Evolutionary conservation across 2,329 filamentous ascomycete genomes (phyloP), one percentile per base, ranked within the genome.

Genomic region (Decorospora gaudefroyi): DNA sequence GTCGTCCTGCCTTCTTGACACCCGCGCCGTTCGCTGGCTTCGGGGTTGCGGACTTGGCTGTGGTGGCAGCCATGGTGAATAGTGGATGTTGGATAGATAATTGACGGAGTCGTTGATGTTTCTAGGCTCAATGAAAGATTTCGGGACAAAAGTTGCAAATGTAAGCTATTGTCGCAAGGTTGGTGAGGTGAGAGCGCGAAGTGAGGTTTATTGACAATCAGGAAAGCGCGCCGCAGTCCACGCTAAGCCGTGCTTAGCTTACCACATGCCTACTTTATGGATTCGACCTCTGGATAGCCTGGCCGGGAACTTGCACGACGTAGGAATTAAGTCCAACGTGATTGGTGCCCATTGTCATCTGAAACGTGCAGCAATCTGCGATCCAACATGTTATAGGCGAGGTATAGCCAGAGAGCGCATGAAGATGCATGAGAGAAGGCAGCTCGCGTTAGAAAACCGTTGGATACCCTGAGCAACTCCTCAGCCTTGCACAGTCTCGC

Each of bases 1-100:
- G 56, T 13, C 50, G 31, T 18, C 50, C 57, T 5, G 50, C 39
- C 47, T 66, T 68, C 54, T 61, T 67, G 31, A 68, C 59, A 25
- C 64, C 65, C 4, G 55, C 55, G 36, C 21, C 40, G 29, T 53
- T 44, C 16, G 59, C 59, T 10, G 49, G 46, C 44, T 62, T 61
- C 32, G 64, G 51, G 18, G 59, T 51, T 10, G 54, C 32, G 2
- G 61, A 49, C 45, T 65, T 64, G 34, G 60, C 46, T 11, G 57
- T 61, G 26, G 62, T 26, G 31, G 58, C 45, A 12, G 61, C 55
- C 64, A 69, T 68, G 36, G 31, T 55, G 36, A 33, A 15, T 40
- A 30, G 13, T 3, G 37, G 31, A 29, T 33, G 41, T 12, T 31
- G 30, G 26, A 16, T 30, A 13, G 25, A 26, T 30, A 17, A 32